A percentile compares a stretch with the other conserved stretches of the same genome.
phyloP scores from a whole-genome alignment of 2,329 filamentous ascomycete genomes.

The Teratosphaeria nubilosa region DNA sequence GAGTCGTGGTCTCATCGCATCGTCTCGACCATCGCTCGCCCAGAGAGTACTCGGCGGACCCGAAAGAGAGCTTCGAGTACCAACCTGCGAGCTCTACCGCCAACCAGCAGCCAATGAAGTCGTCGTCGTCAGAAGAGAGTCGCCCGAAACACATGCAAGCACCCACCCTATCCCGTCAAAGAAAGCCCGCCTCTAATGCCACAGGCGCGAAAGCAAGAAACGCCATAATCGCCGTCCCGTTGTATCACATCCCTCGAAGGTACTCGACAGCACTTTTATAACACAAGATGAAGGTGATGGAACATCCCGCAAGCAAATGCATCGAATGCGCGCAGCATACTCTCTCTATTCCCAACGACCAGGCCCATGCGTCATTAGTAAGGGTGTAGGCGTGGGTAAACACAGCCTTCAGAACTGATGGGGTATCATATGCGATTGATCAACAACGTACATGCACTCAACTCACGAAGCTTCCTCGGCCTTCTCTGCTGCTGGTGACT shows the following conservation, averaged over 20 bases:
- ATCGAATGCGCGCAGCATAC: slow-evolving; percentile 1
- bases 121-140: background rate
- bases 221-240: background rate
- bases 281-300: slow-evolving; percentile 2
- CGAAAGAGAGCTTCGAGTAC: background rate
- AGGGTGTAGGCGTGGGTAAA: slow-evolving; percentile 4
- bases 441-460: background rate
- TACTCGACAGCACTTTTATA: slow-evolving; percentile 1
- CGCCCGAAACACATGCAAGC: background rate
- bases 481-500: slow-evolving; percentile 17
- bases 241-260: background rate
- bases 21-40: background rate
- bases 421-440: slow-evolving; percentile 20
- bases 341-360: background rate
- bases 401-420: slow-evolving; percentile 16
- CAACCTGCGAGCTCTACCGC: background rate
- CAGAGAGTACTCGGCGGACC: background rate
- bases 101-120: background rate
- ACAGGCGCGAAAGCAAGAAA: background rate
- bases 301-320: slow-evolving; percentile 1
- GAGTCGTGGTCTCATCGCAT: background rate
- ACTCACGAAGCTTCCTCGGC: slow-evolving; percentile 10
- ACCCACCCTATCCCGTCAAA: background rate
- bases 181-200: background rate
- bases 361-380: background rate